These are phyloP conservation scores for Nigrospora osmanthi DNA, from an alignment of 2,329 filamentous ascomycete genomes.

Conservation along the genomic window DNA sequence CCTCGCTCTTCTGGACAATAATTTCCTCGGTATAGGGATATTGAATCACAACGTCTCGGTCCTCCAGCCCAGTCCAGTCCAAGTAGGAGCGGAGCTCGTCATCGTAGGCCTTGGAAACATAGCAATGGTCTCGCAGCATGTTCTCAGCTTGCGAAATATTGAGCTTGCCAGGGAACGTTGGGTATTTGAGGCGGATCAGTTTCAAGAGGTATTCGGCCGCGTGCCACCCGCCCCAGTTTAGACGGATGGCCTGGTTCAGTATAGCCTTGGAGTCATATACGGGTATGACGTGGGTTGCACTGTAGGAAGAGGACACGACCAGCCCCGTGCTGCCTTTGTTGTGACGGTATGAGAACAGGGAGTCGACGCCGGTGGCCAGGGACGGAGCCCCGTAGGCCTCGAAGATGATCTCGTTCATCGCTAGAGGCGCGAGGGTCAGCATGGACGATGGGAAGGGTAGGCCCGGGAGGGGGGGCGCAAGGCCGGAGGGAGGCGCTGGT, in stretches of 20 bases:
- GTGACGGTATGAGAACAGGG: conserved; percentile 89
- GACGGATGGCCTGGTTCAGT: conserved; percentile 73
- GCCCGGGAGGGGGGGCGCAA: neutral
- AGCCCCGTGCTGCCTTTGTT: conserved; percentile 84
- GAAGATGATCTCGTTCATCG: conserved; percentile 96
- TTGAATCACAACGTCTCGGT: conserved; percentile 81
- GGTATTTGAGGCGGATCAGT: conserved; percentile 85
- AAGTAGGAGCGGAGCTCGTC: conserved; percentile 68
- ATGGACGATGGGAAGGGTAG: no score
- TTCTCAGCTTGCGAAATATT: conserved; percentile 81
- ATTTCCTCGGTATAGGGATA: conserved; percentile 92
- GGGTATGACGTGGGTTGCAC: conserved; percentile 90
- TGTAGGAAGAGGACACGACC: conserved; percentile 86
- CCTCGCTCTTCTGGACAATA: conserved; percentile 83
- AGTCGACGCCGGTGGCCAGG: conserved; percentile 90
- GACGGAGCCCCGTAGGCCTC: conserved; percentile 91
- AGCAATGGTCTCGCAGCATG: conserved; percentile 82
- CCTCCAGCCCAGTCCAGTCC: conserved; percentile 88
- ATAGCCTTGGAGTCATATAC: conserved; percentile 82
- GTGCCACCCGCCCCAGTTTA: conserved; percentile 94
- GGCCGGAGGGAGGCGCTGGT: conserved; percentile 11
- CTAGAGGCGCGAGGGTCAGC: conserved; percentile 32
- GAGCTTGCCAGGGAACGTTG: conserved; percentile 77
- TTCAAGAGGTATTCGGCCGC: conserved; percentile 86
- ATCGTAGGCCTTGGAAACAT: conserved; percentile 79